These are phyloP conservation scores for Erythrobasidium yunnanense DNA, from an alignment of 768 basidiomycete genomes.

Conservation along the genomic window DNA sequence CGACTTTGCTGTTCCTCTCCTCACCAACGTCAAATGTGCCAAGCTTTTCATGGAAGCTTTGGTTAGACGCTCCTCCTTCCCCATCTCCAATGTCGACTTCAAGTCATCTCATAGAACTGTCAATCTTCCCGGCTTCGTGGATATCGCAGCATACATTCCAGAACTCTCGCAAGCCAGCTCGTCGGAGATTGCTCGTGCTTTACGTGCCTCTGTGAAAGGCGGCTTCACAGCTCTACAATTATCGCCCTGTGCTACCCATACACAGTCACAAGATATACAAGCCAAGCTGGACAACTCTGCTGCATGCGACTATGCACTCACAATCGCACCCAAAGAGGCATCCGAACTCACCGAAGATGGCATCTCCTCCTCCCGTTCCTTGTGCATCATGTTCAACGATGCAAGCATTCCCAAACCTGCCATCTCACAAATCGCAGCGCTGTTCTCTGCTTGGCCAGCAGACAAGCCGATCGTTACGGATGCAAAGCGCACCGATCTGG, in stretches of 20 bases:
- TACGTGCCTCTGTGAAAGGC: constrained; percentile 70
- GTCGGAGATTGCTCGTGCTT: constrained; percentile 56
- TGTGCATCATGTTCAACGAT: constrained; percentile 70
- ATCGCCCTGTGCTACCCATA: constrained; percentile 57
- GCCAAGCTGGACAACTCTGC: constrained; percentile 54
- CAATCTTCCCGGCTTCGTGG: constrained; percentile 82
- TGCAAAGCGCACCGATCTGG: constrained; percentile 80
- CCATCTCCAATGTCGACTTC: constrained; percentile 79
- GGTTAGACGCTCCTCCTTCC: constrained; percentile 75
- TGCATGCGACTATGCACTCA: constrained; percentile 78
- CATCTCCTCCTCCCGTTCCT: constrained; percentile 64
- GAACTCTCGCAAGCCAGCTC: constrained; percentile 51
- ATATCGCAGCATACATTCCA: constrained; percentile 77
- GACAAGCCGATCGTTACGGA: constrained; percentile 93
- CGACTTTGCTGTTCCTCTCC: constrained; percentile 91
- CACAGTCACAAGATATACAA: constrained; percentile 59
- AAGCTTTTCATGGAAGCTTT: constrained; percentile 90
- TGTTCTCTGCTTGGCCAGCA: constrained; percentile 78
- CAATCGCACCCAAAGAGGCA: constrained; percentile 55
- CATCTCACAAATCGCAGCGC: constrained; percentile 63
- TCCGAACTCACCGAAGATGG: constrained; percentile 59
- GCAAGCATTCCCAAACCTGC: neutral
- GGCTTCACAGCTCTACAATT: constrained; percentile 82
- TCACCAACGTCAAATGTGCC: constrained; percentile 97
- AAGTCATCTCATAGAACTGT: constrained; percentile 87